These are phyloP conservation scores for Ammopiptanthus mongolicus DNA, from an alignment of 306 rosid genomes.

Conservation along the genomic window DNA sequence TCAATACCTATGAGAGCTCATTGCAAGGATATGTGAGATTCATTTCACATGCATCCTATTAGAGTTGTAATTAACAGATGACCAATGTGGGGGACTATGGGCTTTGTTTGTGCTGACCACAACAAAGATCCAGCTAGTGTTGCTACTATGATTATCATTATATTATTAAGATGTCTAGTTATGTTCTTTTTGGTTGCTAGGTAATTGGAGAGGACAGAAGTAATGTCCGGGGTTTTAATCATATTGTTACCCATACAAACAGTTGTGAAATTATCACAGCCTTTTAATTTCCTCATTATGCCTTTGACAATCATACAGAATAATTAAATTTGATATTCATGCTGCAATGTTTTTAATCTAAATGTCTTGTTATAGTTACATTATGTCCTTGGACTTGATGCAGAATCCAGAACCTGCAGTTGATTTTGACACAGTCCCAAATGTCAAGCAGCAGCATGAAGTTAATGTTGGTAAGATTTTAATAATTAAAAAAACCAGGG, in stretches of 20 bases:
- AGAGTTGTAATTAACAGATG: not conserved
- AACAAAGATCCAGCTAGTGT: not conserved
- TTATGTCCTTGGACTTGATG: constrained; percentile 19
- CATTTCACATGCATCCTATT: not conserved
- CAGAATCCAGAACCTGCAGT: constrained; percentile 96
- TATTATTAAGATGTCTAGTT: not conserved
- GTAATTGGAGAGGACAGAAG: not conserved
- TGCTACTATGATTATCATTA: not conserved
- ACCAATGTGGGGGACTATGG: not conserved
- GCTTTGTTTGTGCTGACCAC: not conserved
- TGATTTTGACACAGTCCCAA: constrained; percentile 88
- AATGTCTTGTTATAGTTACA: not conserved
- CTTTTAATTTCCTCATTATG: not conserved
- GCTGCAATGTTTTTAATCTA: constrained; percentile 1
- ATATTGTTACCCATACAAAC: not conserved
- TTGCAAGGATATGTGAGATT: not conserved
- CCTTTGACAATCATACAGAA: not conserved
- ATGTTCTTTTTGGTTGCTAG: not conserved
- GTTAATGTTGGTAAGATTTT: constrained; percentile 80
- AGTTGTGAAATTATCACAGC: not conserved
- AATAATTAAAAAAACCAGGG: not conserved
- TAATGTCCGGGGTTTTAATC: not conserved
- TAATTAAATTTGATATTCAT: not conserved
- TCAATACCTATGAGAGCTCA: not conserved
- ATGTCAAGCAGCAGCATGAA: constrained; percentile 77